Conservation (phyloP, 495 filamentous ascomycete genomes). For the Pyronema domesticum region DNA sequence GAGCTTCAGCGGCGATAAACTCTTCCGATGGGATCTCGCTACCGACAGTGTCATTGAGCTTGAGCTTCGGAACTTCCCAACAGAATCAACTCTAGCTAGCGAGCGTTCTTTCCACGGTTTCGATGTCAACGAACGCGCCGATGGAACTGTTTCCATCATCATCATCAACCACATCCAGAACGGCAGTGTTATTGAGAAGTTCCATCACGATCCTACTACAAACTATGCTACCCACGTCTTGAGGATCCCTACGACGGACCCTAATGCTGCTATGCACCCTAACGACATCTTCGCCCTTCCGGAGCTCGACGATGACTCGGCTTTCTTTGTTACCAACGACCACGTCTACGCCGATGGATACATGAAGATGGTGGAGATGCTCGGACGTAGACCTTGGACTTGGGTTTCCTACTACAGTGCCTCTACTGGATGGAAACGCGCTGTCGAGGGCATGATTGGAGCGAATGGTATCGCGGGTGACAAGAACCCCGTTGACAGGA, state of each 20-base stretch:
- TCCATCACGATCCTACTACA: slow-evolving; percentile 12
- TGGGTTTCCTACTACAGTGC: slow-evolving; percentile 11
- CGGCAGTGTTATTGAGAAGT: slow-evolving; percentile 16
- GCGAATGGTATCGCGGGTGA: slow-evolving; percentile 19
- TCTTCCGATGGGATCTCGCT: slow-evolving; percentile 19
- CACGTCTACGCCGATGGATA: slow-evolving; percentile 3
- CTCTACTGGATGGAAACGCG: slow-evolving; percentile 9
- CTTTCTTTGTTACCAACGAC: slow-evolving; percentile 19
- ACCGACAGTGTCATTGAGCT: slow-evolving; percentile 12
- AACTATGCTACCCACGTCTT: neutral
- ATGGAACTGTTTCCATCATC: slow-evolving; percentile 12
- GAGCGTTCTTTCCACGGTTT: slow-evolving; percentile 4
- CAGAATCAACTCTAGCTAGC: neutral
- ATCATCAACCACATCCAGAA: slow-evolving; percentile 16
- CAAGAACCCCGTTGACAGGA: neutral
- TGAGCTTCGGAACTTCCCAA: slow-evolving; percentile 8
- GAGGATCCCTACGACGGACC: slow-evolving; percentile 2
- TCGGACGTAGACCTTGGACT: slow-evolving; percentile 9
- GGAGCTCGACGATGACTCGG: slow-evolving; percentile 7
- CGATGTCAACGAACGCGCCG: slow-evolving; percentile 10
- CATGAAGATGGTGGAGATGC: slow-evolving; percentile 4
- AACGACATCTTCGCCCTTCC: slow-evolving; percentile 19
- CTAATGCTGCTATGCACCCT: slow-evolving; percentile 1
- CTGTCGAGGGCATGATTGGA: neutral
- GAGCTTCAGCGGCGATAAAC: slow-evolving; percentile 6